These are phyloP conservation scores for Orbilia oligospora DNA, from an alignment of 2,329 filamentous ascomycete species.

Conservation along the genomic window DNA sequence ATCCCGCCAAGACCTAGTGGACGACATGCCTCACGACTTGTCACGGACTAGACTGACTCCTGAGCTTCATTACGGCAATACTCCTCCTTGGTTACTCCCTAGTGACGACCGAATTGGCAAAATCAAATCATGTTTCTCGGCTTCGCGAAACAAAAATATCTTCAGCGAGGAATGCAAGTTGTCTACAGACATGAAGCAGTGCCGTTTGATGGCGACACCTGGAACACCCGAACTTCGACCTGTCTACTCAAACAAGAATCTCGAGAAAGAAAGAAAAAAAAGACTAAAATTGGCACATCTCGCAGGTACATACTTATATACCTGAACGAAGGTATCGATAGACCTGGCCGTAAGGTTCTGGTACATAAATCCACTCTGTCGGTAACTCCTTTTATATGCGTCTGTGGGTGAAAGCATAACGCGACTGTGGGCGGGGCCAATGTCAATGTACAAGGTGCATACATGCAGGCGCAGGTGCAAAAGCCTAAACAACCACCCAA, in stretches of 20 bases:
- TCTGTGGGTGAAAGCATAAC: background rate
- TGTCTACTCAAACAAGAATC: too few species aligned
- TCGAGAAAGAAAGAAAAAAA: too few species aligned
- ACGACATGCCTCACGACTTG: conserved; percentile 3
- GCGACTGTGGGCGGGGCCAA: conserved; percentile 15
- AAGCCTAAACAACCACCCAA: conserved; percentile 28
- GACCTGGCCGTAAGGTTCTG: background rate
- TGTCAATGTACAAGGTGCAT: conserved; percentile 24
- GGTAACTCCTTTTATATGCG: conserved; percentile 32
- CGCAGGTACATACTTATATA: conserved; percentile 2
- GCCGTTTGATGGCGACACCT: conserved; percentile 36
- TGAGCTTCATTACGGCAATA: conserved; percentile 22
- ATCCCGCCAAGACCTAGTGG: background rate
- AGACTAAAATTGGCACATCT: conserved; percentile 52
- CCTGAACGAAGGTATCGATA: background rate
- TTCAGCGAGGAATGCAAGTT: conserved; percentile 12
- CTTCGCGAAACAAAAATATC: conserved; percentile 27
- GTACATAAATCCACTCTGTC: conserved; percentile 19
- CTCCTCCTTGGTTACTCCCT: background rate
- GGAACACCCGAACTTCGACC: conserved; percentile 31
- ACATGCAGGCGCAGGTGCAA: conserved; percentile 27
- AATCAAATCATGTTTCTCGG: conserved; percentile 18
- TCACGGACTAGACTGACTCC: conserved; percentile 2
- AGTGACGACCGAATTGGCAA: too few species aligned
- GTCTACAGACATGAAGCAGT: background rate